Evolutionary conservation across 129 eudicot genomes (phyloP).

Genomic region (Flaveria robusta): DNA sequence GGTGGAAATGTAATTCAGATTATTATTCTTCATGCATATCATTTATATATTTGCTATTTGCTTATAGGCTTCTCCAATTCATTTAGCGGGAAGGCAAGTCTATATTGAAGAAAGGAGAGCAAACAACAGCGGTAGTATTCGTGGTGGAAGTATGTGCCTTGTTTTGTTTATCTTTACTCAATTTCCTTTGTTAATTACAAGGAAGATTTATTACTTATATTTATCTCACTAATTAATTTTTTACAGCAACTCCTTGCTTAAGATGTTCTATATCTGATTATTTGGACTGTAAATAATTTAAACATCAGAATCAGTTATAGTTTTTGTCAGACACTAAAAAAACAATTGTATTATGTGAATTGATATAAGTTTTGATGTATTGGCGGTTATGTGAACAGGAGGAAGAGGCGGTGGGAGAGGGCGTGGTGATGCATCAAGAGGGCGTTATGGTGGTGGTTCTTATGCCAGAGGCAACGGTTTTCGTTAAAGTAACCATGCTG

Average conservation of each 20-base stretch:
- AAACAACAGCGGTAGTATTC: conserved; percentile 52
- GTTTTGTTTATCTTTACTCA: not conserved
- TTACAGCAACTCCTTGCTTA: no score
- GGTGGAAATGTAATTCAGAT: no score
- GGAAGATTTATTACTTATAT: no score
- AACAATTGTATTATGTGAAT: no score
- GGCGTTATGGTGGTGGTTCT: conserved; percentile 57
- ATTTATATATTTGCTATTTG: not conserved
- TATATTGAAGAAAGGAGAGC: conserved; percentile 85
- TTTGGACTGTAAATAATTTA: no score
- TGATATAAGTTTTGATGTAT: not conserved
- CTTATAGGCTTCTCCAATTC: conserved; percentile 85
- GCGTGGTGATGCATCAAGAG: conserved; percentile 44
- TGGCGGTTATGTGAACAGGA: conserved; percentile 51
- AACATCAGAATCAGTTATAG: no score
- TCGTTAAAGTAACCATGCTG: conserved; percentile 24
- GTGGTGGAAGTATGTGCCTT: conserved; percentile 82
- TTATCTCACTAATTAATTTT: no score
- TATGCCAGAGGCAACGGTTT: conserved; percentile 56
- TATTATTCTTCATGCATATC: no score
- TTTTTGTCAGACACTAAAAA: not conserved
- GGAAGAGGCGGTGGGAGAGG: conserved; percentile 66
- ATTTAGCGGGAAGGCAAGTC: conserved; percentile 73
- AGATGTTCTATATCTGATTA: no score
- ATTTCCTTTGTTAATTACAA: no score